phyloP scores from a whole-genome alignment of 495 filamentous ascomycete genomes.

The Hypoxylon crocopeplum region DNA sequence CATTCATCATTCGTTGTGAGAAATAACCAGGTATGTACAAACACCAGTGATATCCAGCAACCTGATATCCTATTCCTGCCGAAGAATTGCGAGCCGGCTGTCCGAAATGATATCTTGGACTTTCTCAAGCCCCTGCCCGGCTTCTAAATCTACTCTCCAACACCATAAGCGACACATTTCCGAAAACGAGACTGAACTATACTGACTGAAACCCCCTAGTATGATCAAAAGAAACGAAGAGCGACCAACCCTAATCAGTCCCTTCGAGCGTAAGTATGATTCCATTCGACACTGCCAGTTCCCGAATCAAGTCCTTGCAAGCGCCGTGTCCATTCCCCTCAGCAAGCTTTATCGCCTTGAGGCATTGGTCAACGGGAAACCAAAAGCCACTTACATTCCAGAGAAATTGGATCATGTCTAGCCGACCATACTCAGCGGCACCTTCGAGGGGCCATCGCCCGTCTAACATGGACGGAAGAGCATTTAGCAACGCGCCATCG shows the following conservation, averaged over 20 bases:
- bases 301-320: constrained; percentile 16
- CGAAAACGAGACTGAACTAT: too few species aligned
- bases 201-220: too few species aligned
- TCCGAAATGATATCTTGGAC: too few species aligned
- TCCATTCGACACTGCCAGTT: constrained; percentile 13
- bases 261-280: constrained; percentile 13
- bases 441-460: constrained; percentile 52
- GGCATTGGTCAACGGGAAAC: constrained; percentile 23
- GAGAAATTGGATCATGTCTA: constrained; percentile 55
- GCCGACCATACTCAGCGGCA: constrained; percentile 51
- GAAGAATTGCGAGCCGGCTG: too few species aligned
- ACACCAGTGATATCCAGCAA: too few species aligned
- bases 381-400: constrained; percentile 37
- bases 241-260: neutral
- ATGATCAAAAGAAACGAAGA: too few species aligned
- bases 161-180: too few species aligned
- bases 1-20: too few species aligned
- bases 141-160: too few species aligned
- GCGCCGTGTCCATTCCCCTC: constrained; percentile 13
- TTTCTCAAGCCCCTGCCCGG: too few species aligned
- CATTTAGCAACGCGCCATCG: constrained; percentile 25
- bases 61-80: too few species aligned
- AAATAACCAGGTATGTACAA: too few species aligned
- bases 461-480: constrained; percentile 21
- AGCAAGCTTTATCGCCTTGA: constrained; percentile 22